Evolutionary conservation across 352 stramenopile genomes (phyloP).

Genomic region (Phytophthora citricola): DNA sequence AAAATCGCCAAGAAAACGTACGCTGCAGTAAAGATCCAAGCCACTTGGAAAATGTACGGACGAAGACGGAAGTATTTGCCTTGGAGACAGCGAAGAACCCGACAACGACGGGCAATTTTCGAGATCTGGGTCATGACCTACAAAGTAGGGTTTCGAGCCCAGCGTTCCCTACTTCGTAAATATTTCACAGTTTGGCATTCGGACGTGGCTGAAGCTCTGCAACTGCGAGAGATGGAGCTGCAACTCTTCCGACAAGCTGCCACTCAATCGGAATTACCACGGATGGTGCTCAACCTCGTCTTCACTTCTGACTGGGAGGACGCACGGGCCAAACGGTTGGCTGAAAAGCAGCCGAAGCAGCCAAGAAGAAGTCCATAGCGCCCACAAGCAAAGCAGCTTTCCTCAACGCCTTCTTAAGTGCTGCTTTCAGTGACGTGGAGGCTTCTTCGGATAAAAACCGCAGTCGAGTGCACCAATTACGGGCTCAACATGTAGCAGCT

Average conservation of each 20-base stretch:
- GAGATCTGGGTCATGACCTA: slow-evolving; percentile 59
- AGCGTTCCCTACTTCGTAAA: slow-evolving; percentile 40
- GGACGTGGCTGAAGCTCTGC: slow-evolving; percentile 51
- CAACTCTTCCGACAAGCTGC: slow-evolving; percentile 62
- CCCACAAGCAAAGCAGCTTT: slow-evolving; percentile 24
- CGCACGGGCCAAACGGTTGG: slow-evolving; percentile 24
- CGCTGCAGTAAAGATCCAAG: slow-evolving; percentile 53
- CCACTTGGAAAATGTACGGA: slow-evolving; percentile 61
- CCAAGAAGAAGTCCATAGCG: slow-evolving; percentile 17
- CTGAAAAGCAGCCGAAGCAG: slow-evolving; percentile 17
- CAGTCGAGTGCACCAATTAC: slow-evolving; percentile 43
- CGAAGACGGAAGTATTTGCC: slow-evolving; percentile 45
- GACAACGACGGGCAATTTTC: slow-evolving; percentile 43
- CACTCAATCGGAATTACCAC: slow-evolving; percentile 52
- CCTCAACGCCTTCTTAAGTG: slow-evolving; percentile 57
- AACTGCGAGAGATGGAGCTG: slow-evolving; percentile 68
- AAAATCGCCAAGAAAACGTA: slow-evolving; percentile 28
- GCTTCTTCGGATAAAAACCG: slow-evolving; percentile 22
- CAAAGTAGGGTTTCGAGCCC: slow-evolving; percentile 43
- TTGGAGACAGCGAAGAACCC: slow-evolving; percentile 50
- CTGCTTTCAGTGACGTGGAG: slow-evolving; percentile 59
- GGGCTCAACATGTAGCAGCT: slow-evolving; percentile 49
- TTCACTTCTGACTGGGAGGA: slow-evolving; percentile 63
- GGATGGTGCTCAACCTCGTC: slow-evolving; percentile 77
- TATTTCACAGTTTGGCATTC: slow-evolving; percentile 54